phyloP scores from a whole-genome alignment of 352 stramenopile species.

The Globisporangium heterothallicum region DNA sequence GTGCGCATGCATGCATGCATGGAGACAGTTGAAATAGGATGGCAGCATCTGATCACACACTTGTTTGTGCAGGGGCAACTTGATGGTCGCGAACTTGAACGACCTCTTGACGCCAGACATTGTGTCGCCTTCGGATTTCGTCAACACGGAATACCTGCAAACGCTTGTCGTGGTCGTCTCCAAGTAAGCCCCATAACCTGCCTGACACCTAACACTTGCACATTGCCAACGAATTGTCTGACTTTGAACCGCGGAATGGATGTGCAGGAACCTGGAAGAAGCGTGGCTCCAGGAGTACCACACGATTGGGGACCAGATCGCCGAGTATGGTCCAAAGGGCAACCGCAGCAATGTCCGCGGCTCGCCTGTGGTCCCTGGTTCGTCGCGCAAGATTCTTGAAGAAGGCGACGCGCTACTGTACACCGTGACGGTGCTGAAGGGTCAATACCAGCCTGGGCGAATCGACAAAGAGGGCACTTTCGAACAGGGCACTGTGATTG shows the following conservation, averaged over 20 bases:
- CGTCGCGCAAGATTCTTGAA: slow-evolving; percentile 85
- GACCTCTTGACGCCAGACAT: slow-evolving; percentile 91
- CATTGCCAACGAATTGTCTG: no score
- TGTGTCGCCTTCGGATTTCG: slow-evolving; percentile 85
- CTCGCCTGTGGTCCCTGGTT: slow-evolving; percentile 93
- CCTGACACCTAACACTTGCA: no score
- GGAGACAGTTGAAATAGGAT: no score
- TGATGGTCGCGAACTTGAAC: slow-evolving; percentile 93
- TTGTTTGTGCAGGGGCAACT: slow-evolving; percentile 69
- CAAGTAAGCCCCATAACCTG: no score
- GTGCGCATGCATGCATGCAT: no score
- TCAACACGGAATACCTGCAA: slow-evolving; percentile 97
- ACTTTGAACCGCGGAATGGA: no score
- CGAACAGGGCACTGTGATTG: slow-evolving; percentile 87
- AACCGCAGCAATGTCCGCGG: slow-evolving; percentile 89
- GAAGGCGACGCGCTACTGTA: slow-evolving; percentile 93
- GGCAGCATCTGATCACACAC: background rate
- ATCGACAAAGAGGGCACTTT: slow-evolving; percentile 90
- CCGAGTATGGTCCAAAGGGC: slow-evolving; percentile 87
- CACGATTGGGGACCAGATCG: slow-evolving; percentile 86
- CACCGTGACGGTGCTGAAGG: slow-evolving; percentile 94
- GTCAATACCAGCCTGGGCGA: slow-evolving; percentile 86
- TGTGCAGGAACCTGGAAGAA: slow-evolving; percentile 79
- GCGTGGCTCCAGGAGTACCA: slow-evolving; percentile 85
- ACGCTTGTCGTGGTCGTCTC: slow-evolving; percentile 94